phyloP scores from a whole-genome alignment of 345 rosid genomes.

The Populus alba region DNA sequence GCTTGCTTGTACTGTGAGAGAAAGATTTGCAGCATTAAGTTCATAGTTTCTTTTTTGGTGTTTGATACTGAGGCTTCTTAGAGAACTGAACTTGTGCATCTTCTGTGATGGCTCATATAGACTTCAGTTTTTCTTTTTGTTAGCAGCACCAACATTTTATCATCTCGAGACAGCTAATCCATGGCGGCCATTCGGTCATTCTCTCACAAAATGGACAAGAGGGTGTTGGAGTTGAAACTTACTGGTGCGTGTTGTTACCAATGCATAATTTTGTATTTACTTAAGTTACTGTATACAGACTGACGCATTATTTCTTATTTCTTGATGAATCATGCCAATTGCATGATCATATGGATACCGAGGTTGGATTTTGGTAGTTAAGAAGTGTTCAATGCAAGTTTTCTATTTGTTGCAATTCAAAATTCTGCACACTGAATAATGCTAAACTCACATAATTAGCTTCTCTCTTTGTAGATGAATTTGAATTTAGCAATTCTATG shows the following conservation, averaged over 20 bases:
- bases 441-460: not conserved
- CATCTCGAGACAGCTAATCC: not conserved
- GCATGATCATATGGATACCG: not conserved
- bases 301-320: not conserved
- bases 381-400: not conserved
- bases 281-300: not conserved
- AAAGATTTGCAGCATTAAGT: slow-evolving; percentile 53
- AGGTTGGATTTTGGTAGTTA: not conserved
- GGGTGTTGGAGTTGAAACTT: not conserved
- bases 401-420: not conserved
- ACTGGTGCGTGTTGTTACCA: not conserved
- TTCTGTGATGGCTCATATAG: not conserved
- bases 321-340: not conserved
- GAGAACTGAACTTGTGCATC: not conserved
- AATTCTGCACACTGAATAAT: not conserved
- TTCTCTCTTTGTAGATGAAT: not conserved
- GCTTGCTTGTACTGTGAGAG: slow-evolving; percentile 65
- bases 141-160: not conserved
- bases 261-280: not conserved
- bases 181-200: not conserved
- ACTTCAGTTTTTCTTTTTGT: not conserved
- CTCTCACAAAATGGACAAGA: not conserved
- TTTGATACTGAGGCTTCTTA: not conserved
- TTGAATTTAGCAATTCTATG: no score
- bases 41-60: slow-evolving; percentile 37